Evolutionary conservation across 129 eudicot species (phyloP).

Genomic region (Apium graveolens): DNA sequence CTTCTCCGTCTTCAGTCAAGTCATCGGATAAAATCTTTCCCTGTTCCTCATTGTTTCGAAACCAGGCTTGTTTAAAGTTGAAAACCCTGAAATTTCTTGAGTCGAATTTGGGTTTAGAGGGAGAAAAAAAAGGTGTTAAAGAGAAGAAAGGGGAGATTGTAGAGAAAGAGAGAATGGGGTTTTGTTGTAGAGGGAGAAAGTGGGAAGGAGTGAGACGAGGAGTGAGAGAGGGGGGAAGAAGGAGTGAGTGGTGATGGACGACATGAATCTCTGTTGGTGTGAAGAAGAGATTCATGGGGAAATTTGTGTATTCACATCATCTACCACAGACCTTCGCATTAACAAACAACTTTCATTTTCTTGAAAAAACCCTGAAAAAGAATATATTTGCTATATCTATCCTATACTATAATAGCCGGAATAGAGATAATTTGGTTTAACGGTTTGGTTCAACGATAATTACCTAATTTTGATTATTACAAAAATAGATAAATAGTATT

Average conservation of each 20-base stretch:
- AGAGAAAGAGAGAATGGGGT: not conserved
- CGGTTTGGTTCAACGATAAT: no score
- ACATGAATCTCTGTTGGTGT: conserved; percentile 25
- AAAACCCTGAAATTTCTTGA: conserved; percentile 23
- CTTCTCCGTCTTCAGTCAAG: conserved; percentile 54
- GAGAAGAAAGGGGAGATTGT: not conserved
- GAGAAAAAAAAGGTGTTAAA: conserved; percentile 15
- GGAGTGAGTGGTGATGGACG: conserved; percentile 19
- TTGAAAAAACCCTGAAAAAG: no score
- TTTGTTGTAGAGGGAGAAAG: not conserved
- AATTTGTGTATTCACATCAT: not conserved
- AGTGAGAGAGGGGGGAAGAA: conserved; percentile 8
- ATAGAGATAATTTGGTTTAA: no score
- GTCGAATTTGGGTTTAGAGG: conserved; percentile 13
- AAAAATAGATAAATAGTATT: no score
- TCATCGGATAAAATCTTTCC: conserved; percentile 24
- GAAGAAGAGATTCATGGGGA: conserved; percentile 22
- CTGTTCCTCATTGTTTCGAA: conserved; percentile 24
- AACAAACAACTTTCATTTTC: no score
- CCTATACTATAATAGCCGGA: no score
- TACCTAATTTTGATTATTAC: no score
- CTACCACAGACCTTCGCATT: no score
- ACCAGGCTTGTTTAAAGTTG: conserved; percentile 27
- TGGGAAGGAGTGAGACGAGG: conserved; percentile 9
- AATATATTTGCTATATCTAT: no score